A percentile compares a stretch with the other conserved stretches of the same genome.
Evolutionary conservation across 2,329 filamentous ascomycete species (phyloP).

Genomic region (Chrysosporium keratinophilum): DNA sequence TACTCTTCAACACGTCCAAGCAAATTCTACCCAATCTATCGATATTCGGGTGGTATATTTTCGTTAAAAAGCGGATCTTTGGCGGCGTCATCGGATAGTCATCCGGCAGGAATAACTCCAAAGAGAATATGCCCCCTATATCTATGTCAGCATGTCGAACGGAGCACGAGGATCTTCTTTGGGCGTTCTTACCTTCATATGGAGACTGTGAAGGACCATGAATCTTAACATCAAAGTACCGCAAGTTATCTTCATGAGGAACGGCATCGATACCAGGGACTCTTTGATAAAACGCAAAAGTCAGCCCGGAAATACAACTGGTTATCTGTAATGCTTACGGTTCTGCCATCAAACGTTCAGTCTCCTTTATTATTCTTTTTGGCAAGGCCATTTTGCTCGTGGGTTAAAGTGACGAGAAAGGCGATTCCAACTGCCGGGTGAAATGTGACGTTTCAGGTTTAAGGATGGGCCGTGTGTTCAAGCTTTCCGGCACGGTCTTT

Average conservation of each 20-base stretch:
- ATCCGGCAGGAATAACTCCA: conserved; percentile 93
- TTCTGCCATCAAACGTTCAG: conserved; percentile 89
- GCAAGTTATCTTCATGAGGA: conserved; percentile 91
- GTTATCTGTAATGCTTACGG: conserved; percentile 52
- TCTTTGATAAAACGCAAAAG: conserved; percentile 38
- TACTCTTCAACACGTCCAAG: conserved; percentile 93
- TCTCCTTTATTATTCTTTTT: conserved; percentile 98
- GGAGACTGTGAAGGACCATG: conserved; percentile 85
- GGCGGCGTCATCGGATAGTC: conserved; percentile 99
- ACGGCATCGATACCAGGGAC: conserved; percentile 93
- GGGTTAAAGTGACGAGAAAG: neutral
- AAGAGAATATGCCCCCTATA: conserved; percentile 75
- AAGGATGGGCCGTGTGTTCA: neutral
- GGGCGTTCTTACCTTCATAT: conserved; percentile 62
- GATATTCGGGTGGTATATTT: conserved; percentile 99
- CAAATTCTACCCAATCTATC: conserved; percentile 96
- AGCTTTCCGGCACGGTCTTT: neutral
- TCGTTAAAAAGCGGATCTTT: conserved; percentile 96
- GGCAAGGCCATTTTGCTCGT: conserved; percentile 56
- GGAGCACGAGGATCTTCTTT: neutral
- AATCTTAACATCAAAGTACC: conserved; percentile 97
- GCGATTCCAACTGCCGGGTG: neutral
- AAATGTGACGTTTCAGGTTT: neutral
- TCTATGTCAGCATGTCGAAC: conserved; percentile 1
- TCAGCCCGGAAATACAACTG: conserved; percentile 6